Percentiles rank a stretch among this genome's conserved stretches.
These are phyloP conservation scores for Mycena capillaripes DNA, from an alignment of 768 basidiomycete species.

Conservation along the genomic window DNA sequence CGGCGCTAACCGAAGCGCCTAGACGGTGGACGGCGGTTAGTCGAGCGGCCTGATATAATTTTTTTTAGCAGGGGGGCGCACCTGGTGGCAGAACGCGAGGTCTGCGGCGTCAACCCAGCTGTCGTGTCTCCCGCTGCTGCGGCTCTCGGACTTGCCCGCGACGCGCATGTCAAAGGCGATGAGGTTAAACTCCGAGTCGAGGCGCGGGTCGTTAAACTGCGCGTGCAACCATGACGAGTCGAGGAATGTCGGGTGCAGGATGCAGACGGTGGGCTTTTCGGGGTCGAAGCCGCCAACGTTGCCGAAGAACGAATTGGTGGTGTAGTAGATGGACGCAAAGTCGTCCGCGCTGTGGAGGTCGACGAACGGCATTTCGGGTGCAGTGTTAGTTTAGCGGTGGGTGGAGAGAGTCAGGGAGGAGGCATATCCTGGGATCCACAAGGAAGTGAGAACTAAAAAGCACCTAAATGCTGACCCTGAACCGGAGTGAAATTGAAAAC, in stretches of 20 bases:
- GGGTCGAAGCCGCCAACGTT: constrained; percentile 79
- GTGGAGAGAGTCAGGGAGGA: constrained; percentile 2
- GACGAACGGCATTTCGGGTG: constrained; percentile 72
- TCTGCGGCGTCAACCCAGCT: constrained; percentile 87
- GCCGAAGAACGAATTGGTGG: constrained; percentile 69
- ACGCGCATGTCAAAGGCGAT: constrained; percentile 83
- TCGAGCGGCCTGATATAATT: too few species aligned
- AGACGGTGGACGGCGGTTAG: too few species aligned
- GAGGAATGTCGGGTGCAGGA: constrained; percentile 78
- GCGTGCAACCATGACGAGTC: constrained; percentile 77
- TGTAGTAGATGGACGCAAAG: constrained; percentile 81
- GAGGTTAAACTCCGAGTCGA: constrained; percentile 72
- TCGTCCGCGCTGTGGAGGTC: constrained; percentile 74
- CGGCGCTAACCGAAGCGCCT: constrained; percentile 76
- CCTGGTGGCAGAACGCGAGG: constrained; percentile 75
- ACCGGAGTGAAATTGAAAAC: background rate
- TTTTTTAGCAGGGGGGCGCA: constrained; percentile 35
- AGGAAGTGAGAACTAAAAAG: background rate
- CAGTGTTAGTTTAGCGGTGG: background rate
- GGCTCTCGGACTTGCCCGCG: constrained; percentile 68
- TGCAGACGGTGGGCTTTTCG: constrained; percentile 73
- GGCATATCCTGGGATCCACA: background rate
- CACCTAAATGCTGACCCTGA: background rate
- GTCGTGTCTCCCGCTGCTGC: constrained; percentile 72
- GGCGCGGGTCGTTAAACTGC: constrained; percentile 77